A percentile compares a stretch with the other conserved stretches of the same genome.
These are phyloP conservation scores for Cladosporium oxysporum DNA, from an alignment of 2,329 filamentous ascomycete species.

Conservation along the genomic window DNA sequence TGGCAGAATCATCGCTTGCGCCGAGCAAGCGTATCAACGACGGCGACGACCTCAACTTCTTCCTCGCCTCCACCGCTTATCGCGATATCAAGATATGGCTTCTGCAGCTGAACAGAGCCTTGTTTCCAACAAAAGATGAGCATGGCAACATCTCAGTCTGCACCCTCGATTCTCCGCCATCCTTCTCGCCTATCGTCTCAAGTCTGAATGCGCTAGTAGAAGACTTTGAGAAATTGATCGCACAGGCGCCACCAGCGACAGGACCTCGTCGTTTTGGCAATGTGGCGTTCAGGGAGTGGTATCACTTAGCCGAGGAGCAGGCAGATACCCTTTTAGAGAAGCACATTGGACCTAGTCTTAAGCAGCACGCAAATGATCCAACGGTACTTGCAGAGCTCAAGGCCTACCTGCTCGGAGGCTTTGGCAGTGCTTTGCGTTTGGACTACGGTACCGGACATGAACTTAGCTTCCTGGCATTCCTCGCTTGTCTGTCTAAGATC, in stretches of 20 bases:
- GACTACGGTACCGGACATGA: conserved; percentile 98
- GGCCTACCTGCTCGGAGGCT: conserved; percentile 79
- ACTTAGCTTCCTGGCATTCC: conserved; percentile 88
- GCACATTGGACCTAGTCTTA: conserved; percentile 22
- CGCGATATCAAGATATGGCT: conserved; percentile 84
- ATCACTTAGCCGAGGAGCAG: conserved; percentile 65
- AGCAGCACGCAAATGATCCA: conserved; percentile 37
- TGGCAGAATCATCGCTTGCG: conserved; percentile 29
- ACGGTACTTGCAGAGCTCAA: conserved; percentile 60
- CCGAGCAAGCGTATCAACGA: conserved; percentile 85
- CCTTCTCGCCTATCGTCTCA: conserved; percentile 54
- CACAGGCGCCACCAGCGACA: conserved; percentile 78
- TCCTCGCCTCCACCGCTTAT: conserved; percentile 80
- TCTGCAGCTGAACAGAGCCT: conserved; percentile 82
- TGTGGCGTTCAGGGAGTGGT: conserved; percentile 84
- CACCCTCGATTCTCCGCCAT: conserved; percentile 53
- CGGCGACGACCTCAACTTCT: conserved; percentile 75
- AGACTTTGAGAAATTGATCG: conserved; percentile 66
- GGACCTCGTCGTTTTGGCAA: conserved; percentile 92
- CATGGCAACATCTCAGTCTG: conserved; percentile 33
- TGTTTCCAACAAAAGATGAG: conserved; percentile 67
- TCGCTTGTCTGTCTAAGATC: conserved; percentile 89
- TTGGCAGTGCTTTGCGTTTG: conserved; percentile 83
- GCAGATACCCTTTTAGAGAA: conserved; percentile 49
- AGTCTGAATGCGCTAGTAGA: conserved; percentile 67